A percentile compares a stretch with the other conserved stretches of the same genome.
Evolutionary conservation across 768 basidiomycete genomes (phyloP).

Genomic region (Tricholoma saponaceum): DNA sequence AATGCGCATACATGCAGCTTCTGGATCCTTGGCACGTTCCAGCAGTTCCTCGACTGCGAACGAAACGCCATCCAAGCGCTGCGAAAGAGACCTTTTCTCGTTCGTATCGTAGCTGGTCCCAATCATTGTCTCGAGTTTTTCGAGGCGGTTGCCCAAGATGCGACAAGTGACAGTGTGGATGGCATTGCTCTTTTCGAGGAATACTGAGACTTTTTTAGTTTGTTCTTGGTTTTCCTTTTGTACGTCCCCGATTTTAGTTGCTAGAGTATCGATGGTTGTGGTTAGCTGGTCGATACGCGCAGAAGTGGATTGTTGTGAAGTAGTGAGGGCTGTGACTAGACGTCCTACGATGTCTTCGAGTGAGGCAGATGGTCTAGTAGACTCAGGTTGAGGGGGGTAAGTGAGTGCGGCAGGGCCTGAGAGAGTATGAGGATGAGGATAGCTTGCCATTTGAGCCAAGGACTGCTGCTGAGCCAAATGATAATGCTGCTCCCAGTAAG

Average conservation of each 20-base stretch:
- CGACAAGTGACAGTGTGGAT: constrained; percentile 12
- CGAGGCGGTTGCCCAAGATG: constrained; percentile 7
- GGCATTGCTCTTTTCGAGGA: constrained; percentile 5
- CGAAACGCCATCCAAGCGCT: constrained; percentile 16
- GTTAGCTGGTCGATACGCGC: constrained; percentile 9
- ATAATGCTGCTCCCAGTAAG: neutral
- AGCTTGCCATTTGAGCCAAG: too few species aligned
- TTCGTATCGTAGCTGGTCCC: constrained; percentile 9
- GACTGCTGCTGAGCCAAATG: neutral
- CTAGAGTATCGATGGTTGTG: constrained; percentile 4
- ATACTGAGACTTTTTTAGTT: constrained; percentile 2
- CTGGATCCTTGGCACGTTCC: constrained; percentile 18
- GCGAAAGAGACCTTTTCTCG: constrained; percentile 11
- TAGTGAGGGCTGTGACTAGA: constrained; percentile 1
- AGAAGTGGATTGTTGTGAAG: constrained; percentile 4
- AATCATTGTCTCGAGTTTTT: constrained; percentile 15
- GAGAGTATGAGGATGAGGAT: too few species aligned
- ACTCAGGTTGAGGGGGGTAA: neutral
- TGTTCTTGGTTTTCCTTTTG: constrained; percentile 9
- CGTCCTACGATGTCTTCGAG: neutral
- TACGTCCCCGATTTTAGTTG: constrained; percentile 3
- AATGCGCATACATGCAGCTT: constrained; percentile 11
- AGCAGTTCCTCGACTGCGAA: constrained; percentile 18
- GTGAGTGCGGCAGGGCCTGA: too few species aligned
- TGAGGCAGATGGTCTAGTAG: neutral